A percentile compares a stretch with the other conserved stretches of the same genome.
phyloP scores from a whole-genome alignment of 2,329 filamentous ascomycete genomes.

The Ascochyta clinopodiicola region DNA sequence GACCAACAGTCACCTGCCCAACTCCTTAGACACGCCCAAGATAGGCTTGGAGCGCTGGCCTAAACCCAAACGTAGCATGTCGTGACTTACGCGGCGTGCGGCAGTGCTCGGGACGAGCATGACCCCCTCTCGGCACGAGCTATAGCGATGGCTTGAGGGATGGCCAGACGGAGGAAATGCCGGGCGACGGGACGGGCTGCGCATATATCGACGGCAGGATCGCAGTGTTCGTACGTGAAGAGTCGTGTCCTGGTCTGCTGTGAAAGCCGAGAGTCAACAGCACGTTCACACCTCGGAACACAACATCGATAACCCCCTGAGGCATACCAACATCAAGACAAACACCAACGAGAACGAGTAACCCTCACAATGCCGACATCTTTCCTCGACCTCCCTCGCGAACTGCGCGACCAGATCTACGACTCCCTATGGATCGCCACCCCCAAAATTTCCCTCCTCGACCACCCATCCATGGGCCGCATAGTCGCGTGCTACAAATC shows the following conservation, averaged over 20 bases:
- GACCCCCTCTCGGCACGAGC: slow-evolving; percentile 12
- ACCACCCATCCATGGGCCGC: slow-evolving; percentile 11
- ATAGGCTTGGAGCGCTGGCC: slow-evolving; percentile 3
- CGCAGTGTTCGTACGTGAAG: not conserved
- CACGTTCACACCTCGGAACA: not conserved
- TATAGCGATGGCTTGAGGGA: slow-evolving; percentile 8
- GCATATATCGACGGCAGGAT: slow-evolving; percentile 5
- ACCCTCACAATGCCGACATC: slow-evolving; percentile 3
- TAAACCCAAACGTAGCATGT: not conserved
- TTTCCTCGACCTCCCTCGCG: slow-evolving; percentile 15
- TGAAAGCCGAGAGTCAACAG: not conserved
- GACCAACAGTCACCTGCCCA: slow-evolving; percentile 4
- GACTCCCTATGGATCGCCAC: slow-evolving; percentile 1
- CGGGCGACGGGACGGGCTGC: not conserved
- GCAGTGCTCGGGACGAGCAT: slow-evolving; percentile 12
- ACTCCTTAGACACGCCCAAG: slow-evolving; percentile 3
- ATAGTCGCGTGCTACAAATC: slow-evolving; percentile 10
- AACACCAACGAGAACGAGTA: not conserved
- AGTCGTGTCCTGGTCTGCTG: not conserved
- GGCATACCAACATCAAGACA: not conserved
- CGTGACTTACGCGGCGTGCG: slow-evolving; percentile 5
- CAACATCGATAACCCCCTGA: not conserved
- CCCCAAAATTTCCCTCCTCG: slow-evolving; percentile 4
- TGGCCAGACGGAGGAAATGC: slow-evolving; percentile 1
- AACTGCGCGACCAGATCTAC: slow-evolving; percentile 19